Base-by-base conservation (phyloP, 2,329 filamentous ascomycete genomes). In the Clonostachys byssicola region DNA sequence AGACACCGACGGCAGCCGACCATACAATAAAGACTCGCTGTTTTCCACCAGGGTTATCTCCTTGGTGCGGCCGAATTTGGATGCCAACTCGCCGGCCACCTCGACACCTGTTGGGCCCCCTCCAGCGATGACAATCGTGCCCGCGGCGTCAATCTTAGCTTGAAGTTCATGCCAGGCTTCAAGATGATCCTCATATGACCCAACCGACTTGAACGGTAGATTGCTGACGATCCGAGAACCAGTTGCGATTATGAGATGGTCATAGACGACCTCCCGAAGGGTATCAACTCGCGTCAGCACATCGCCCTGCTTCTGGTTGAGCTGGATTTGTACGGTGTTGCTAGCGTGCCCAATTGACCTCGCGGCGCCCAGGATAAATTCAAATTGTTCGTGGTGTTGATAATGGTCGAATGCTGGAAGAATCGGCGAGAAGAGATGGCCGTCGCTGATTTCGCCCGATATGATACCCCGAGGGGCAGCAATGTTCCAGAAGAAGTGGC, bases 51-150 rank as follows among this genome's bases (percentile, higher is more conserved):
- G 30, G 13, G 45, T 47, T 23, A 47, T 43, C 9, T 12, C 16
- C 76, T 97, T 97, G 80, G 89, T 91, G 68, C 97, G 86, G 70
- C 99, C 94, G 76, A 97, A 97, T 75, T 97, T 97, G 68, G 99
- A 94, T 69, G 96, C 92, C 48, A 83, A 69, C 66, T 83, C 80
- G 34, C 71, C 77, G 3, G 75, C 74, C 5, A 71, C 59, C 64
- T 83, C 80, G 46, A 79, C 68, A 46, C 80, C 80, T 2, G 80
- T 83, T 42, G 73, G 53, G 38, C 80, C 80, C 2, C 71, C 78
- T 43, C 80, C 80, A 4, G 70, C 78, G 14, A 83, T 64, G 48
- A 82, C 69, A 55, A 83, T 72, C 58, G 75, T 73, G 49, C 64
- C 64, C 5, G 80, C 78, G 3, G 62, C 61, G 36, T 57, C 53